Evolutionary conservation across 805 yeast species (phyloP).

Genomic region (Sugiyamaella mastotermitis): DNA sequence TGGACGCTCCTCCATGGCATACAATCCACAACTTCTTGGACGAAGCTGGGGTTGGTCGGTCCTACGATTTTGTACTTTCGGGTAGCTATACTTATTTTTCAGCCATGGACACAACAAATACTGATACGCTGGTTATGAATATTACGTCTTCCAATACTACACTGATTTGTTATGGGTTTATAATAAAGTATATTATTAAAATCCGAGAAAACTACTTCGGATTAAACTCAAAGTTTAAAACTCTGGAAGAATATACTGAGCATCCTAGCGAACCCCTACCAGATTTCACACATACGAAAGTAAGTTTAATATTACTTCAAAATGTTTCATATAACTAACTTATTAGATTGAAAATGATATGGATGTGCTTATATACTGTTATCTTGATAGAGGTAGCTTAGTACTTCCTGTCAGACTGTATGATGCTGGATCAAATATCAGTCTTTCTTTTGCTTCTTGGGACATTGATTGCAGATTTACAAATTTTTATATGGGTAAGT

Average conservation of each 20-base stretch:
- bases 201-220: slow-evolving; percentile 90
- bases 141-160: slow-evolving; percentile 63
- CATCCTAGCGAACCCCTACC: slow-evolving; percentile 17
- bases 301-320: slow-evolving; percentile 2
- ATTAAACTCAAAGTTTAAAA: slow-evolving; percentile 71
- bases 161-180: slow-evolving; percentile 70
- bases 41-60: slow-evolving; percentile 58
- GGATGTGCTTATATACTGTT: slow-evolving; percentile 69
- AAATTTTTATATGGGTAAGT: slow-evolving; percentile 76
- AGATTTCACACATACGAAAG: slow-evolving; percentile 12
- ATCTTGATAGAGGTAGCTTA: slow-evolving; percentile 63
- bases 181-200: slow-evolving; percentile 66
- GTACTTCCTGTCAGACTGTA: slow-evolving; percentile 71
- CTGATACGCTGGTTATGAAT: slow-evolving; percentile 62
- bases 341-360: slow-evolving; percentile 50
- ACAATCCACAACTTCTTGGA: slow-evolving; percentile 68
- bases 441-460: slow-evolving; percentile 56
- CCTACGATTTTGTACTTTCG: slow-evolving; percentile 50
- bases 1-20: slow-evolving; percentile 90
- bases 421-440: slow-evolving; percentile 53
- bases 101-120: slow-evolving; percentile 55
- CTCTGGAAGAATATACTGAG: slow-evolving; percentile 72
- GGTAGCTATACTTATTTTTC: slow-evolving; percentile 64
- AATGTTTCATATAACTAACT: slow-evolving; percentile 1
- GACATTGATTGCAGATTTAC: slow-evolving; percentile 82